A percentile compares a stretch with the other conserved stretches of the same genome.
These are phyloP conservation scores for Tetrapisispora pingtungensis DNA, from an alignment of 805 yeast genomes.

Conservation along the genomic window DNA sequence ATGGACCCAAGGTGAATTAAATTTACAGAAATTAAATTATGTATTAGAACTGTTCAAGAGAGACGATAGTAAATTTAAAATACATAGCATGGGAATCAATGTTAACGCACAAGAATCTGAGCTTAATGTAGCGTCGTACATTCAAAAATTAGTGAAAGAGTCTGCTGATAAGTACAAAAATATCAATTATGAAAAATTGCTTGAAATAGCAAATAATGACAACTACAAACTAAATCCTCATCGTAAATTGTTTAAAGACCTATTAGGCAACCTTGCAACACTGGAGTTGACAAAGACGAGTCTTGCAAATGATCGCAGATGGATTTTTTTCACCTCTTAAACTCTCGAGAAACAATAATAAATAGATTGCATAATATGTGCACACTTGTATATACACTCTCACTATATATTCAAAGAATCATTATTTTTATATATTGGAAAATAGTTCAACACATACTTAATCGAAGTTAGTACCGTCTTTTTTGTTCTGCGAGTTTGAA, in stretches of 20 bases:
- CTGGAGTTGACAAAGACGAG: slow-evolving; percentile 10
- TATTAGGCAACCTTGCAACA: slow-evolving; percentile 12
- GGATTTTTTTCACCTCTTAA: slow-evolving; percentile 13
- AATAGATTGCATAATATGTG: not conserved
- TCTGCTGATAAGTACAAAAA: slow-evolving; percentile 16
- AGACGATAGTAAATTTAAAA: not conserved
- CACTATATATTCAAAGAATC: too few species aligned
- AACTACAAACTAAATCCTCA: not conserved
- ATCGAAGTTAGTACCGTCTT: too few species aligned
- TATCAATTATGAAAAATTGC: slow-evolving; percentile 18
- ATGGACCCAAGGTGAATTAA: not conserved
- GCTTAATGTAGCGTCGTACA: not conserved
- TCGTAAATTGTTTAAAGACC: slow-evolving; percentile 6
- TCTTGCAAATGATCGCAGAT: slow-evolving; percentile 6
- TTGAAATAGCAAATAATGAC: slow-evolving; percentile 16
- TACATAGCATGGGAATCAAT: slow-evolving; percentile 2
- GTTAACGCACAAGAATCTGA: not conserved
- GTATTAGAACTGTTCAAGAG: not conserved
- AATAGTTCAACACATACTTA: too few species aligned
- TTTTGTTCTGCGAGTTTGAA: too few species aligned
- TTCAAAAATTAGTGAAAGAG: slow-evolving; percentile 19
- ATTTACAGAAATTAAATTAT: not conserved
- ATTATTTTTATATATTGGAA: too few species aligned
- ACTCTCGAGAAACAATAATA: too few species aligned
- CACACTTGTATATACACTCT: too few species aligned